A percentile compares a stretch with the other conserved stretches of the same genome.
Evolutionary conservation across 495 filamentous ascomycete species (phyloP).

Genomic region (Xylaria sp.): DNA sequence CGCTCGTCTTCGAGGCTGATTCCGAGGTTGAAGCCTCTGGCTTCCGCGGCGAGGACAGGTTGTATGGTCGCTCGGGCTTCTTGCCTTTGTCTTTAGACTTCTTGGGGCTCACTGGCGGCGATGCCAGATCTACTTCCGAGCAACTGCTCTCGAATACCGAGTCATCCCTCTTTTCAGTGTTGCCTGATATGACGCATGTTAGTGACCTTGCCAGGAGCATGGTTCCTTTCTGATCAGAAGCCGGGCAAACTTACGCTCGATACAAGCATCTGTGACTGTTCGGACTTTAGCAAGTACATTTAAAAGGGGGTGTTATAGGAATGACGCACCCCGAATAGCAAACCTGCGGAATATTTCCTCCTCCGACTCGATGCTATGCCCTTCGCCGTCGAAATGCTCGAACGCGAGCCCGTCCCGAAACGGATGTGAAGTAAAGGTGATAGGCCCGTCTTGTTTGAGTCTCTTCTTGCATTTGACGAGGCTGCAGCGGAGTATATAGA

Average conservation of each 20-base stretch:
- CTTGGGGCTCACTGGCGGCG: not conserved
- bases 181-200: slow-evolving; percentile 11
- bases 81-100: slow-evolving; percentile 18
- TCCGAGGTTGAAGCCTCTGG: slow-evolving; percentile 14
- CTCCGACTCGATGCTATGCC: slow-evolving; percentile 14
- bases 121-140: not conserved
- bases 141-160: not conserved
- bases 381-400: slow-evolving; percentile 3
- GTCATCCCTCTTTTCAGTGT: not conserved
- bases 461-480: slow-evolving; percentile 7
- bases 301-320: not conserved
- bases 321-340: slow-evolving; percentile 12
- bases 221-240: not conserved
- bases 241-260: slow-evolving; percentile 8
- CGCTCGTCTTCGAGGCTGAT: not conserved
- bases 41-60: not conserved
- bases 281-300: not conserved
- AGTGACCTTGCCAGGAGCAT: not conserved
- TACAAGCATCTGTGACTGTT: not conserved
- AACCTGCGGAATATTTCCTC: slow-evolving; percentile 15
- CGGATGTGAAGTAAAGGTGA: slow-evolving; percentile 10
- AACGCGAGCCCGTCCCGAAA: slow-evolving; percentile 17
- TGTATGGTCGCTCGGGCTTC: slow-evolving; percentile 8
- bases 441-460: slow-evolving; percentile 1
- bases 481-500: slow-evolving; percentile 24